phyloP scores from a whole-genome alignment of 2,329 filamentous ascomycete genomes.

The Aspergillus eucalypticola region DNA sequence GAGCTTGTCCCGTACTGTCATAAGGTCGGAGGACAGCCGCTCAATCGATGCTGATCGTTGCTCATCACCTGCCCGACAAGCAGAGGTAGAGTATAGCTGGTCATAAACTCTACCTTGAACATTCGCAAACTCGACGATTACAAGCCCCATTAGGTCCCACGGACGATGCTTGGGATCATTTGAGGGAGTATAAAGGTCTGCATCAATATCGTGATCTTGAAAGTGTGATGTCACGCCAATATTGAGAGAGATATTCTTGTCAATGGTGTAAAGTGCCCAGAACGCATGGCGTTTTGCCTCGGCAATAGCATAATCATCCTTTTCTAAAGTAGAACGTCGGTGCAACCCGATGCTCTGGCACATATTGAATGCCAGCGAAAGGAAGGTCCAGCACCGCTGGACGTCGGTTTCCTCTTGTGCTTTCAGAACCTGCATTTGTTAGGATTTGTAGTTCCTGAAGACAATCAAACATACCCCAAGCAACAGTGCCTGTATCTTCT shows the following conservation, averaged over 20 bases:
- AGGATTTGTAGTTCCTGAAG: not conserved
- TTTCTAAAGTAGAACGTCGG: conserved; percentile 17
- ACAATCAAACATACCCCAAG: conserved; percentile 18
- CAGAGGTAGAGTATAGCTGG: conserved; percentile 25
- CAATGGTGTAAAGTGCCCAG: conserved; percentile 29
- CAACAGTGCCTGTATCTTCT: conserved; percentile 26
- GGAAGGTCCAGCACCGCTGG: conserved; percentile 28
- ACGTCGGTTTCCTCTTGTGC: conserved; percentile 30
- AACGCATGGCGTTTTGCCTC: conserved; percentile 28
- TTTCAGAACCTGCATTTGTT: conserved; percentile 23
- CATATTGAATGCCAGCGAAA: conserved; percentile 28
- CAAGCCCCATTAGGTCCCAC: conserved; percentile 28
- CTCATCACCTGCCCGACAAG: conserved; percentile 17
- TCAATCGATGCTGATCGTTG: conserved; percentile 20
- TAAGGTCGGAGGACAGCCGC: conserved; percentile 24
- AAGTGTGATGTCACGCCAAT: conserved; percentile 28
- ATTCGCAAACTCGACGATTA: conserved; percentile 23
- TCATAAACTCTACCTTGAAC: conserved; percentile 30
- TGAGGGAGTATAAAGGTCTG: conserved; percentile 21
- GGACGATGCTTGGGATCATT: conserved; percentile 19
- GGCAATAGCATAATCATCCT: conserved; percentile 16
- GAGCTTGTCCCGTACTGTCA: conserved; percentile 25
- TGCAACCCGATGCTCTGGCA: conserved; percentile 26
- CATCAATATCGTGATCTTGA: conserved; percentile 31
- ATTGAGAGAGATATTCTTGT: conserved; percentile 30